Base-by-base conservation (phyloP, 2,329 filamentous ascomycete species). In the Neopestalotiopsis clavispora region DNA sequence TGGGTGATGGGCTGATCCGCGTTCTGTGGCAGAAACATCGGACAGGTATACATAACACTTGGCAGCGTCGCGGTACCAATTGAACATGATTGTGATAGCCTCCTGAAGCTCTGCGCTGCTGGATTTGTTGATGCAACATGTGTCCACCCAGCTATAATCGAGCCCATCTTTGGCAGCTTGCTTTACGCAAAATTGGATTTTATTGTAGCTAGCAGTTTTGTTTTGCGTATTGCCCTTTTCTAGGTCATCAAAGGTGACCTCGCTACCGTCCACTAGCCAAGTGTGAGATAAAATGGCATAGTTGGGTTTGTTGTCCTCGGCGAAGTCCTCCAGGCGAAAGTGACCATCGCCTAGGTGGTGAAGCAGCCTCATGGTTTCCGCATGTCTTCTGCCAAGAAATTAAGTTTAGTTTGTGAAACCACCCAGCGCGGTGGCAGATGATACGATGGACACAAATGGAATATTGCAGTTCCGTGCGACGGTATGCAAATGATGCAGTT, bases 1-100 rank as follows among this genome's bases (percentile, higher is more conserved):
- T 0, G 40, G 3, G 1, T 28, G 23, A 4, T 28, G 0, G 3
- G 0, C 23, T 4, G 23, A 28, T 28, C 1, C 1, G 23, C 3
- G 0, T 28, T 28, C 23, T 28, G 23, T 28, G 23, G 23, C 23
- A 4, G 23, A 28, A 28, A 45, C 12, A 14, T 45, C 40, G 1
- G 40, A 45, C 12, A 45, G 40, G 40, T 45, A 45, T 12, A 45
- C 40, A 45, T 45, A 45, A 5, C 40, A 45, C 5, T 5, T 12
- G 2, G 40, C 12, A 13, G 40, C 40, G 40, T 45, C 17, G 17
- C 40, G 40, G 5, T 45, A 45, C 40, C 40, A 45, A 1, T 1
- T 13, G 40, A 45, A 45, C 40, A 45, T 45, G 17, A 14, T 13
- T 17, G 12, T 45, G 12, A 45, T 45, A 45, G 40, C 40, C 40